Conservation (phyloP, 345 rosid species). For the Linum tenue region DNA sequence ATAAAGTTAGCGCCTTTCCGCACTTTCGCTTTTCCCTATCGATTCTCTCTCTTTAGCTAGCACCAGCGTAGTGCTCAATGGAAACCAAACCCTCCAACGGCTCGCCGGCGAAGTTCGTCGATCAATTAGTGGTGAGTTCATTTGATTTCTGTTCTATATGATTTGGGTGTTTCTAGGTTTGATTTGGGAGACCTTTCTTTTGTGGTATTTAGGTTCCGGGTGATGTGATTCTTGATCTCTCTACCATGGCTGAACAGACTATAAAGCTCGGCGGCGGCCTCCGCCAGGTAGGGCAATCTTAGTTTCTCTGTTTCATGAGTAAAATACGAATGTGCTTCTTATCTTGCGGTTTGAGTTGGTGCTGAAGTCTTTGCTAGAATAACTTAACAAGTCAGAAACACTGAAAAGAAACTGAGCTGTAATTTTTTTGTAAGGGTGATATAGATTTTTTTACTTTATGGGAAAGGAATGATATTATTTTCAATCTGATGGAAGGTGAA, state of each 20-base stretch:
- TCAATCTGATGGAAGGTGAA: not conserved
- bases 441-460: not conserved
- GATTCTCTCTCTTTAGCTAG: not conserved
- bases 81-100: constrained; percentile 21
- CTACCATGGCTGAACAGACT: constrained; percentile 57
- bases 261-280: constrained; percentile 89
- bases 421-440: too few species aligned
- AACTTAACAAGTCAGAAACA: too few species aligned
- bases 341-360: constrained; percentile 4
- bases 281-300: constrained; percentile 43
- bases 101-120: constrained; percentile 33
- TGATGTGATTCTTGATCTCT: constrained; percentile 72
- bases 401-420: not conserved
- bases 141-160: not conserved
- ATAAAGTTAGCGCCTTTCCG: not conserved
- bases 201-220: constrained; percentile 56
- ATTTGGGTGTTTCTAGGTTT: not conserved
- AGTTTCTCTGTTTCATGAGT: not conserved
- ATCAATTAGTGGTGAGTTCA: constrained; percentile 45
- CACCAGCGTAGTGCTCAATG: constrained; percentile 31
- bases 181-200: not conserved
- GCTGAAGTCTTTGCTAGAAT: not conserved
- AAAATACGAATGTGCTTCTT: not conserved
- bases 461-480: not conserved
- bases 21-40: not conserved